Evolutionary conservation across 2,329 filamentous ascomycete species (phyloP).

Genomic region (Xylaria sp.): DNA sequence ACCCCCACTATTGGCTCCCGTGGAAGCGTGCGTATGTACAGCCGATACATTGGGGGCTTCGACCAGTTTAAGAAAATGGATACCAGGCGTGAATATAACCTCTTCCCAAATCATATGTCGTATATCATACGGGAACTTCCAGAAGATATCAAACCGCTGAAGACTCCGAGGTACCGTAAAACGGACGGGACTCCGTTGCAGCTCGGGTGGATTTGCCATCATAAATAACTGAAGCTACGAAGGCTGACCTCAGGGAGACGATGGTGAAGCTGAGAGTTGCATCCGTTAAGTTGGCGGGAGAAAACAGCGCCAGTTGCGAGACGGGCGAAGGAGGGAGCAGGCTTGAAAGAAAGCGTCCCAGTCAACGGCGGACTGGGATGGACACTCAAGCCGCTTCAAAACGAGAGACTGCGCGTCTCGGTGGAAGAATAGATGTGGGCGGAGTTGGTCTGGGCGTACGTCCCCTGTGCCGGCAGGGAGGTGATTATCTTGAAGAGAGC

Average conservation of each 20-base stretch:
- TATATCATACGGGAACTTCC: conserved; percentile 46
- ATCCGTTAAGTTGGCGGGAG: neutral
- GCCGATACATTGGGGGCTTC: conserved; percentile 21
- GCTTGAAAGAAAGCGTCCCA: neutral
- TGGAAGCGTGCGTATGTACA: neutral
- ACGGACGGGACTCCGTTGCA: conserved; percentile 33
- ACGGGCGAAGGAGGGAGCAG: neutral
- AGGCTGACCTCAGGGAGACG: neutral
- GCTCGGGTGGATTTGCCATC: conserved; percentile 18
- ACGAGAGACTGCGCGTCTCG: conserved; percentile 7
- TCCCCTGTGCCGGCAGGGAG: conserved; percentile 4
- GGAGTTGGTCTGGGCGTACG: neutral
- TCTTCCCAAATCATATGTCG: conserved; percentile 47
- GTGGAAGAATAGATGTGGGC: neutral
- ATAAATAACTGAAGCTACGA: conserved; percentile 11
- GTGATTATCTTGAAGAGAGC: neutral
- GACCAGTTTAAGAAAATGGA: conserved; percentile 50
- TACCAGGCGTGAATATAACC: conserved; percentile 46
- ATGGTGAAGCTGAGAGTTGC: neutral
- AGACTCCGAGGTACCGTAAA: conserved; percentile 41
- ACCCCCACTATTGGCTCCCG: conserved; percentile 13
- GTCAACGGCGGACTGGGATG: neutral
- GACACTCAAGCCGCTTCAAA: neutral
- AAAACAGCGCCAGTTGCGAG: neutral
- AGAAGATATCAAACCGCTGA: conserved; percentile 45